These are phyloP conservation scores for Pythium plurisporium DNA, from an alignment of 352 stramenopile species.

Conservation along the genomic window DNA sequence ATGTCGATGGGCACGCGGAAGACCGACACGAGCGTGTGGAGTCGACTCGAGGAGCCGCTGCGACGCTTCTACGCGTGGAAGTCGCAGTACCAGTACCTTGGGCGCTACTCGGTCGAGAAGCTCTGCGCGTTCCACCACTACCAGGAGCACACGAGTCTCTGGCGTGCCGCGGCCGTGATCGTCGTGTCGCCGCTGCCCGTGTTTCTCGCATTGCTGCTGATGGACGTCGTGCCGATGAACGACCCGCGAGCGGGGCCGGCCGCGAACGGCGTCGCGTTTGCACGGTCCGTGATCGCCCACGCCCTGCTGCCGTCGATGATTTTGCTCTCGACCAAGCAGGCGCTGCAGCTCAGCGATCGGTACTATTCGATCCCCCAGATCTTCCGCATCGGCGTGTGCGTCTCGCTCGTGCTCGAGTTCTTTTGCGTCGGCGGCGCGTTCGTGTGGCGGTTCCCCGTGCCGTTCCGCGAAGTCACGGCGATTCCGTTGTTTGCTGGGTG, in stretches of 20 bases:
- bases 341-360: conserved; percentile 11
- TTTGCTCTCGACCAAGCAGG: conserved; percentile 12
- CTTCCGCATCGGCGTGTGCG: too few relatives aligned
- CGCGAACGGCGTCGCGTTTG: conserved; percentile 6
- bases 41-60: too few relatives aligned
- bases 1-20: neutral
- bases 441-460: conserved; percentile 16
- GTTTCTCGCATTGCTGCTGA: conserved; percentile 2
- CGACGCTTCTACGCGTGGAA: neutral
- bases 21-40: too few relatives aligned
- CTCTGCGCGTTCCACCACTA: conserved; percentile 7
- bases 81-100: conserved; percentile 7
- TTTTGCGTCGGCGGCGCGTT: conserved; percentile 1
- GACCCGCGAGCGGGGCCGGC: neutral
- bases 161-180: conserved; percentile 8
- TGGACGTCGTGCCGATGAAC: conserved; percentile 12
- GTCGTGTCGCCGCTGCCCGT: conserved; percentile 9
- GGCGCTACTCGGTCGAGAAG: conserved; percentile 18
- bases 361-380: too few relatives aligned
- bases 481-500: too few relatives aligned
- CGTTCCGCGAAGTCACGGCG: too few relatives aligned
- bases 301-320: conserved; percentile 2
- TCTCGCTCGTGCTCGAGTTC: too few relatives aligned
- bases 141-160: neutral
- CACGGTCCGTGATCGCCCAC: conserved; percentile 7